Percentiles rank a stretch among this genome's conserved stretches.
phyloP scores from a whole-genome alignment of 257 asterid genomes.

The Ocimum tenuiflorum region DNA sequence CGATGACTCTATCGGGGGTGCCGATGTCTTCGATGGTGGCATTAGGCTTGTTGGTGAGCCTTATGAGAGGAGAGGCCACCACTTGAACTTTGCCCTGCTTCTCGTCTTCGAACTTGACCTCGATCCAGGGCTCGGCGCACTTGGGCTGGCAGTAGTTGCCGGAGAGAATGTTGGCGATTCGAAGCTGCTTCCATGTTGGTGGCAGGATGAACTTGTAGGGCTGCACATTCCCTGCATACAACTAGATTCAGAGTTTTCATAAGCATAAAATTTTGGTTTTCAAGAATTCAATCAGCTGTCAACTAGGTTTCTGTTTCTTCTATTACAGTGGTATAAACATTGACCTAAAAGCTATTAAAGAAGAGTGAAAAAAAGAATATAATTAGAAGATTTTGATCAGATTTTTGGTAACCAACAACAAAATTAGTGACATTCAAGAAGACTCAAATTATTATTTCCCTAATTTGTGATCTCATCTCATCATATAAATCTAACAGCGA shows the following conservation, averaged over 20 bases:
- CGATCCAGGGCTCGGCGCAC: conserved; percentile 98
- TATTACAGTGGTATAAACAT: too few relatives aligned
- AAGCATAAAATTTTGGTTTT: conserved; percentile 29
- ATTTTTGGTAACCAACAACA: too few relatives aligned
- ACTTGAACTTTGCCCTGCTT: conserved; percentile 85
- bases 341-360: not conserved
- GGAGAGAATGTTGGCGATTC: conserved; percentile 82
- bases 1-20: conserved; percentile 75
- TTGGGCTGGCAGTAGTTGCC: conserved; percentile 99
- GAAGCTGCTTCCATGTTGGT: conserved; percentile 85
- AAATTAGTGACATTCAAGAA: too few relatives aligned
- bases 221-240: conserved; percentile 93
- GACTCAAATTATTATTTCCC: too few relatives aligned
- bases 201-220: conserved; percentile 91
- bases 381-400: not conserved
- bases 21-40: conserved; percentile 95
- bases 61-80: conserved; percentile 85
- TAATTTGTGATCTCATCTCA: too few relatives aligned
- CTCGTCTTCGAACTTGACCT: conserved; percentile 85
- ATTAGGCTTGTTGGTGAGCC: conserved; percentile 85
- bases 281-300: not conserved
- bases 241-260: conserved; percentile 72
- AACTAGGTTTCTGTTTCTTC: too few relatives aligned
- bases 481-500: not conserved
- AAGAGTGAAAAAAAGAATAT: too few relatives aligned